Conservation (phyloP, 108 stramenopile genomes). For the Cyclostephanos invisitatus region DNA sequence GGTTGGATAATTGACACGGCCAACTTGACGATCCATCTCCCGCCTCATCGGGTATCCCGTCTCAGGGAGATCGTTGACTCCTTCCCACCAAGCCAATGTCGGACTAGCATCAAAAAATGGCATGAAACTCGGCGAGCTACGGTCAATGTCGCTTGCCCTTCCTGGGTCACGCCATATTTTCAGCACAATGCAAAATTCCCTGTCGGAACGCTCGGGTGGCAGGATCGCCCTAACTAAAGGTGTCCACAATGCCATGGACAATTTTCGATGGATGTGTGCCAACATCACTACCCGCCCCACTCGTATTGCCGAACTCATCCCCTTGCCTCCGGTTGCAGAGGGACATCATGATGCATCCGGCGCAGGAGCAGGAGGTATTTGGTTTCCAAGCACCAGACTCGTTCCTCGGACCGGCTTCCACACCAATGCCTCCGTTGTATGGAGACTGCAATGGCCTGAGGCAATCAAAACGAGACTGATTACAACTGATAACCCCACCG, state of each 20-base stretch:
- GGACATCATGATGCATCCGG: slow-evolving; percentile 53
- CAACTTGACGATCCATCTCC: slow-evolving; percentile 13
- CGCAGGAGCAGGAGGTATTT: slow-evolving; percentile 43
- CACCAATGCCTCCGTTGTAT: slow-evolving; percentile 31
- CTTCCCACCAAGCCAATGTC: slow-evolving; percentile 1
- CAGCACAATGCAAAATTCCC: slow-evolving; percentile 18
- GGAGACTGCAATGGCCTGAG: slow-evolving; percentile 39
- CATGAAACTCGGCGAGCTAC: slow-evolving; percentile 13
- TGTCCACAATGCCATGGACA: slow-evolving; percentile 35
- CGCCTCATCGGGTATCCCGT: slow-evolving; percentile 14
- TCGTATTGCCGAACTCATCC: slow-evolving; percentile 49
- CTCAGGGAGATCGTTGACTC: slow-evolving; percentile 11
- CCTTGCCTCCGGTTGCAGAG: slow-evolving; percentile 23
- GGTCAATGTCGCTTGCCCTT: slow-evolving; percentile 19
- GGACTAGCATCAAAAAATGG: slow-evolving; percentile 7
- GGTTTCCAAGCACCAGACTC: slow-evolving; percentile 32
- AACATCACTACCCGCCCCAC: slow-evolving; percentile 34
- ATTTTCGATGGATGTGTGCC: slow-evolving; percentile 37
- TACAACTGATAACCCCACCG: slow-evolving; percentile 25
- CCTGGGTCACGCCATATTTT: slow-evolving; percentile 29
- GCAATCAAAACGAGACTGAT: slow-evolving; percentile 13
- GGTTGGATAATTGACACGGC: slow-evolving; percentile 36
- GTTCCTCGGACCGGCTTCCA: not conserved
- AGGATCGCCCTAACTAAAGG: slow-evolving; percentile 18
- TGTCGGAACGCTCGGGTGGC: not conserved